Evolutionary conservation across 768 basidiomycete genomes (phyloP), one percentile per base, ranked within the genome.

Genomic region (Lanmaoa pseudosensibilis): DNA sequence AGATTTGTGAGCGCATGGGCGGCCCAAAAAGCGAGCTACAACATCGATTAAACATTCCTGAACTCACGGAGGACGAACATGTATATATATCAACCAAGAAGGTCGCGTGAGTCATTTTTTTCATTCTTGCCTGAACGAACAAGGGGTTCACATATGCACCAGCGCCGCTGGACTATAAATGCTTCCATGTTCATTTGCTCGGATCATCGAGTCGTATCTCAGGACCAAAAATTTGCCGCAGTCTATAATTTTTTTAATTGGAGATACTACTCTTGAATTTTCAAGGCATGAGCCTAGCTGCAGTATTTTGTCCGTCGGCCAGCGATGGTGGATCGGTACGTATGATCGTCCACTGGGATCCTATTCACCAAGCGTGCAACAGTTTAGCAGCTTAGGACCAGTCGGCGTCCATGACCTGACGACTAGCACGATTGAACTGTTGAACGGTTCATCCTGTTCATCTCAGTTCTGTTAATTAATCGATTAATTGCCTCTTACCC

Each of bases 1-100:
- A 38, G 13, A 66, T 72, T 23, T 69, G 69, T 50, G 69, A 73
- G 21, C 63, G 53, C 25, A 69, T 72, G 71, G 71, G 71, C 12
- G 71, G 72, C 25, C n/a, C 49, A 30, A 66, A 66, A 43, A 44
- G 72, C n/a, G 54, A 65, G 10, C 36, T 73, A 15, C 32, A 52
- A 37, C 47, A 39, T 32, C 43, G 34, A 23, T 37, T 33, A 36
- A 51, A 33, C 13, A 44, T 23, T 3, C 16, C 41, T 41, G 55
- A 38, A 32, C 56, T 21, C 19, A 10, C 48, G 19, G 51, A 57
- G 15, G 53, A 52, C 15, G 59, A 56, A 38, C 55, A 47, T 39
- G 40, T 54, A 46, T 55, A 43, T 41, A 33, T 50, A 44, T 25
- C 59, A 48, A n/a, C 50, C 43, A 60, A 56, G 44, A 69, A 46